Conservation (phyloP, 768 basidiomycete genomes). For the Tulasnella sp. region DNA sequence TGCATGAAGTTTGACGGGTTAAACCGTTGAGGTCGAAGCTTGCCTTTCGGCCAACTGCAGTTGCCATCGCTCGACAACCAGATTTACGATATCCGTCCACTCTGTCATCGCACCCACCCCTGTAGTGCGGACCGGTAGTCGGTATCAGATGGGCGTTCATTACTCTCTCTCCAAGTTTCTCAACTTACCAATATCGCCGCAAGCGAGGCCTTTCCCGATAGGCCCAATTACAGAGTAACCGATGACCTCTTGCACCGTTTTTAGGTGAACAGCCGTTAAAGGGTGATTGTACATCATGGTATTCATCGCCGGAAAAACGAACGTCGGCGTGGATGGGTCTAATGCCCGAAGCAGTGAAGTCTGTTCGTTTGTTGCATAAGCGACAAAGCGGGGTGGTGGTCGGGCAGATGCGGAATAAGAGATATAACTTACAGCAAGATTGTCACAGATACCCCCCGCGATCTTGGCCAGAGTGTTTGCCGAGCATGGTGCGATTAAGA, state of each 20-base stretch:
- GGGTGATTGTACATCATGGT: slow-evolving; percentile 97
- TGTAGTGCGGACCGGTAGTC: slow-evolving; percentile 27
- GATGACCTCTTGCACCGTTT: slow-evolving; percentile 63
- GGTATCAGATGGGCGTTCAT: neutral
- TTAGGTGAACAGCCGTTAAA: slow-evolving; percentile 76
- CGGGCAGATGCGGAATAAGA: neutral
- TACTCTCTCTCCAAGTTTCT: neutral
- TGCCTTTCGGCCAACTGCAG: neutral
- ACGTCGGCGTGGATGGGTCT: slow-evolving; percentile 75
- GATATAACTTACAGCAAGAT: slow-evolving; percentile 57
- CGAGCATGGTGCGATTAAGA: slow-evolving; percentile 90
- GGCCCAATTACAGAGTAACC: slow-evolving; percentile 79
- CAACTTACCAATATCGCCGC: slow-evolving; percentile 76
- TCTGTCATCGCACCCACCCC: slow-evolving; percentile 95
- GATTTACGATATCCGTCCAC: slow-evolving; percentile 79
- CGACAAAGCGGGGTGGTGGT: neutral
- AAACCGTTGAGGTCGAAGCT: no score
- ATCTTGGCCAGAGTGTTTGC: slow-evolving; percentile 97
- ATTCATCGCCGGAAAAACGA: slow-evolving; percentile 97
- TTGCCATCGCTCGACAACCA: slow-evolving; percentile 47
- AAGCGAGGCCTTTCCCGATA: slow-evolving; percentile 79
- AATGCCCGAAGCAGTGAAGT: slow-evolving; percentile 71
- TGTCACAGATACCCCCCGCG: slow-evolving; percentile 80
- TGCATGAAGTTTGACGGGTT: neutral
- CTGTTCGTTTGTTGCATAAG: slow-evolving; percentile 23